Conservation (phyloP, 257 asterid species). For the Eustoma russellianum region DNA sequence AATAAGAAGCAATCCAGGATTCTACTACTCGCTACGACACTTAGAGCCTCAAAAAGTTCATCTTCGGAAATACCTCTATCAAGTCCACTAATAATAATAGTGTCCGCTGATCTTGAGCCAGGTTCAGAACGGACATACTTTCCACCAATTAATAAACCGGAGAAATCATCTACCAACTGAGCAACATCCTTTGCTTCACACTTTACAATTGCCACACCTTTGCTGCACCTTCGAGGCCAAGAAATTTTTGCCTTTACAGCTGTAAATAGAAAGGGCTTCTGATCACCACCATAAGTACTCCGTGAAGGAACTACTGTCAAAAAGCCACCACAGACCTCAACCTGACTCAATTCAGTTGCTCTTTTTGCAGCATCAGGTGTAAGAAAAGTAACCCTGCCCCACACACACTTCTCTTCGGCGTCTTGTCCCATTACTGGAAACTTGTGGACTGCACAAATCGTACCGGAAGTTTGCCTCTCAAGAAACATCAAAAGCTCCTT, state of each 20-base stretch:
- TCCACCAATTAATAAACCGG: slow-evolving; percentile 34
- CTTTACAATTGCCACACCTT: slow-evolving; percentile 60
- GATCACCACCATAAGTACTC: slow-evolving; percentile 33
- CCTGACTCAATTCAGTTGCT: slow-evolving; percentile 36
- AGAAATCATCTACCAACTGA: slow-evolving; percentile 41
- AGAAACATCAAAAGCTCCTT: slow-evolving; percentile 56
- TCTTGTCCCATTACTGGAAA: slow-evolving; percentile 30
- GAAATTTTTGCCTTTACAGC: slow-evolving; percentile 55
- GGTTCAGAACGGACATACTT: slow-evolving; percentile 27
- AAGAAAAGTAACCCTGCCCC: slow-evolving; percentile 87
- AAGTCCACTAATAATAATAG: slow-evolving; percentile 42
- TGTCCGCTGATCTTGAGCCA: slow-evolving; percentile 22
- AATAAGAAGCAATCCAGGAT: slow-evolving; percentile 43
- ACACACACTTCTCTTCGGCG: slow-evolving; percentile 44
- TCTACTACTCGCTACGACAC: slow-evolving; percentile 33
- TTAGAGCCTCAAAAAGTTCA: slow-evolving; percentile 39
- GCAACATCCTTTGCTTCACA: slow-evolving; percentile 53
- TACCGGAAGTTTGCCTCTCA: slow-evolving; percentile 47
- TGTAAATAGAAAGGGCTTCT: slow-evolving; percentile 37
- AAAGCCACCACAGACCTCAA: slow-evolving; percentile 41
- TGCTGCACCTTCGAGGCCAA: slow-evolving; percentile 92
- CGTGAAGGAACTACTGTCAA: slow-evolving; percentile 52
- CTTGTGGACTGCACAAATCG: slow-evolving; percentile 50
- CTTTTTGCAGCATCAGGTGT: slow-evolving; percentile 71
- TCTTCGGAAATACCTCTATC: slow-evolving; percentile 52